Evolutionary conservation across 2,329 filamentous ascomycete genomes (phyloP), one percentile per base, ranked within the genome.

Genomic region (Fusarium kyushuense): DNA sequence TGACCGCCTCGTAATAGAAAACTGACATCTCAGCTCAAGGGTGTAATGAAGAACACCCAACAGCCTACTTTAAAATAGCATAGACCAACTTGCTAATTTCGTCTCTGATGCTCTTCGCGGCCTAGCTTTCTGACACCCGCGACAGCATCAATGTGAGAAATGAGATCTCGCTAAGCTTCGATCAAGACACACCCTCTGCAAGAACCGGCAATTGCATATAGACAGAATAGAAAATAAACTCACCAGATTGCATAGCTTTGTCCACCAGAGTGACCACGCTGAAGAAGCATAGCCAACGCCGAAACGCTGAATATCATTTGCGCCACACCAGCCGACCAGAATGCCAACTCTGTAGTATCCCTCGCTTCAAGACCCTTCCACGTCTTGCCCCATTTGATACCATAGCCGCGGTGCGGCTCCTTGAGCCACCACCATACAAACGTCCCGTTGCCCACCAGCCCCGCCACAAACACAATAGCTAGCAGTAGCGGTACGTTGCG

Each of bases 341-440:
- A 85, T 2, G 81, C 79, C 70, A 85, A 66, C 74, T 86, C 84
- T 4, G 83, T 84, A 30, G 80, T 82, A 72, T 86, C 84, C 32
- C 75, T 78, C 43, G 73, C 79, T 62, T 79, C 80, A 43, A 63
- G 73, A 25, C 76, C 80, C 71, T 79, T 76, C 72, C 77, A 82
- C 66, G 77, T 79, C 73, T 82, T 83, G 45, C 83, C 83, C 54
- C 80, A 76, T 69, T 84, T 83, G 64, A 82, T 76, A 2, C 80
- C 80, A 45, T 74, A 76, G 2, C 80, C 80, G 12, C 77, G 74
- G 17, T 81, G 80, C 21, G 81, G 80, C 67, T 76, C 73, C 36
- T 74, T 73, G 4, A 84, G 72, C 83, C 84, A 86, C 83, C 83
- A 86, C 41, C 69, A 75, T 17, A 80, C 81, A 67, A 85, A 81